Conservation (phyloP, 2,329 filamentous ascomycete species). For the Trichoderma koningii region DNA sequence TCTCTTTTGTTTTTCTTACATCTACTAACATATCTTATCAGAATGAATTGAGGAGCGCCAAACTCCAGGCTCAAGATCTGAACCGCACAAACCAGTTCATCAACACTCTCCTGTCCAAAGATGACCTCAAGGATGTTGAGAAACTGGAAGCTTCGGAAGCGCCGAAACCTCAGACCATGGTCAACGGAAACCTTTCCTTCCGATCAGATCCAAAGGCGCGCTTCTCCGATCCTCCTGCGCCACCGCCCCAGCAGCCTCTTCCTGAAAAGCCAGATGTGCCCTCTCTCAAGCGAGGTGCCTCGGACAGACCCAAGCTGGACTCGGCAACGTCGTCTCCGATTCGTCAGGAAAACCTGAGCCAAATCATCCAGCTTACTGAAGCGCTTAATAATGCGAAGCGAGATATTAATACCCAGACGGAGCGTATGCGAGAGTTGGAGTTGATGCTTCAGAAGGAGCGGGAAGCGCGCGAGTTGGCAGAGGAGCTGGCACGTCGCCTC, state of each 20-base stretch:
- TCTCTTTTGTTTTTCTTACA: neutral
- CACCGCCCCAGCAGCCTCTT: conserved; percentile 87
- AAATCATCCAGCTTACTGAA: conserved; percentile 82
- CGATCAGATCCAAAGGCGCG: conserved; percentile 77
- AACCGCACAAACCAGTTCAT: conserved; percentile 81
- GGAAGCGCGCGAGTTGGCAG: conserved; percentile 77
- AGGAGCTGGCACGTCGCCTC: conserved; percentile 75
- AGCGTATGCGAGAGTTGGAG: conserved; percentile 79
- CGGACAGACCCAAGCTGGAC: conserved; percentile 68
- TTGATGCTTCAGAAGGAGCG: conserved; percentile 73
- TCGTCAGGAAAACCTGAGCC: conserved; percentile 63
- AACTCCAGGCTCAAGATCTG: conserved; percentile 84
- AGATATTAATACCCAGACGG: conserved; percentile 81
- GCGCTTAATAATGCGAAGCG: conserved; percentile 80
- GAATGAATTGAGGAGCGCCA: conserved; percentile 88
- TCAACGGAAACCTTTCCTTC: conserved; percentile 57
- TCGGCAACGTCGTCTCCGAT: conserved; percentile 58
- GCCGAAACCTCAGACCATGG: conserved; percentile 49
- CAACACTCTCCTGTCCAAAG: conserved; percentile 72
- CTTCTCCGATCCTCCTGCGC: conserved; percentile 91
- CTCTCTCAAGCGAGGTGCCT: conserved; percentile 73
- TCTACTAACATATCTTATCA: conserved; percentile 43
- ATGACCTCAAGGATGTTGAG: conserved; percentile 62
- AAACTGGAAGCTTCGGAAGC: conserved; percentile 53
- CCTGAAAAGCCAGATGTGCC: conserved; percentile 87